Evolutionary conservation across 83 land plant species (phyloP).

Genomic region (Larix sibirica): DNA sequence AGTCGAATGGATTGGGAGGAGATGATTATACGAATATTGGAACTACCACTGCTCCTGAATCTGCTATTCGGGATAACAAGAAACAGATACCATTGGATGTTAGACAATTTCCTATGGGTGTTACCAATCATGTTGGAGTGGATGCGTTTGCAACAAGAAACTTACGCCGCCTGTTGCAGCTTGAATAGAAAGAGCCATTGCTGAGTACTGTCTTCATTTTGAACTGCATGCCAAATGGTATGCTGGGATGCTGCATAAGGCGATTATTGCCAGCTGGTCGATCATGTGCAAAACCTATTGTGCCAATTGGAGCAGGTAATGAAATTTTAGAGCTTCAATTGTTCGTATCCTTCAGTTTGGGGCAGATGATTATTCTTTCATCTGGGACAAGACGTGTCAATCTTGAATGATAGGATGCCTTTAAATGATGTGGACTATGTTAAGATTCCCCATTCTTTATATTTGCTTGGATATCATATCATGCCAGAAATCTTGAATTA

Average conservation of each 20-base stretch:
- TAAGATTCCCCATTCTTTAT: not conserved
- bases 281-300: not conserved
- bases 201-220: not conserved
- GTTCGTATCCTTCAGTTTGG: not conserved
- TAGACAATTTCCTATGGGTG: not conserved
- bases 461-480: not conserved
- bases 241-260: not conserved
- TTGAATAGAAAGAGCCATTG: not conserved
- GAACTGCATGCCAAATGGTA: not conserved
- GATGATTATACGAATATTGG: not conserved
- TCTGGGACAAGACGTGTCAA: not conserved
- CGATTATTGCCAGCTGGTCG: not conserved
- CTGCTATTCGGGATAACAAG: not conserved
- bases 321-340: not conserved
- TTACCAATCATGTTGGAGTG: not conserved
- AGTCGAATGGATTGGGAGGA: not conserved
- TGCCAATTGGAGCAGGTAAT: not conserved
- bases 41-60: not conserved
- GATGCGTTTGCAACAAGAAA: slow-evolving; percentile 9
- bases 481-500: not conserved
- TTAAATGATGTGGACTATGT: not conserved
- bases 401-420: not conserved
- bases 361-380: not conserved
- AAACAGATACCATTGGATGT: not conserved
- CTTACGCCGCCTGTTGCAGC: slow-evolving; percentile 5